These are phyloP conservation scores for Rhodotorula babjevae DNA, from an alignment of 768 basidiomycete species.

Conservation along the genomic window DNA sequence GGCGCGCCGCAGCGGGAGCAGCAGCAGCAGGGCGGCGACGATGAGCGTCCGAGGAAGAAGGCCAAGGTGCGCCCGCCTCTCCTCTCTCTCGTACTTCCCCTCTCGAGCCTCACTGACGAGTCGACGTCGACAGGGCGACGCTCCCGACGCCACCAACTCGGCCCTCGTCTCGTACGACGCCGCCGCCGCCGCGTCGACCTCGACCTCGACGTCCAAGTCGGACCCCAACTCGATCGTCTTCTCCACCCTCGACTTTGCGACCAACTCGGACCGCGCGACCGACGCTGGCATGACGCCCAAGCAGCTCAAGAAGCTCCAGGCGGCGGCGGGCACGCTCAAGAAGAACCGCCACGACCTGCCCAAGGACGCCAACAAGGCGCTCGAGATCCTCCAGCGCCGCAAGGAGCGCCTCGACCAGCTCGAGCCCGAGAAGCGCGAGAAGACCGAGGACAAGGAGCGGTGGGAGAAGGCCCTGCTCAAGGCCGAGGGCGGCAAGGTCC, in stretches of 20 bases:
- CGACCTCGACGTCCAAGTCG: conserved; percentile 49
- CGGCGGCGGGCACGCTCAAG: conserved; percentile 44
- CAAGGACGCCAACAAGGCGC: conserved; percentile 78
- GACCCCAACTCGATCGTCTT: conserved; percentile 59
- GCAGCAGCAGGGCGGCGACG: not conserved
- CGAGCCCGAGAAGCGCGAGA: conserved; percentile 76
- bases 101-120: not conserved
- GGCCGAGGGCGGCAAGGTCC: conserved; percentile 83
- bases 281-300: conserved; percentile 28
- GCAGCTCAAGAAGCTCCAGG: conserved; percentile 45
- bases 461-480: conserved; percentile 87
- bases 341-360: conserved; percentile 61
- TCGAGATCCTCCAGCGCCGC: conserved; percentile 69
- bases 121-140: conserved; percentile 12
- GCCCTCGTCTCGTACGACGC: conserved; percentile 25
- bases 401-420: conserved; percentile 71
- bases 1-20: conserved; percentile 9
- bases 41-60: conserved; percentile 49
- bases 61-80: conserved; percentile 9
- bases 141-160: conserved; percentile 6
- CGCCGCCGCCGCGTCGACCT: conserved; percentile 25
- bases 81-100: not conserved
- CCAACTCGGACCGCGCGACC: conserved; percentile 21
- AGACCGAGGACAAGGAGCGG: conserved; percentile 71
- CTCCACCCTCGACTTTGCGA: conserved; percentile 57